These are phyloP conservation scores for Aspergillus sp. DNA, from an alignment of 2,329 filamentous ascomycete species.

Conservation along the genomic window DNA sequence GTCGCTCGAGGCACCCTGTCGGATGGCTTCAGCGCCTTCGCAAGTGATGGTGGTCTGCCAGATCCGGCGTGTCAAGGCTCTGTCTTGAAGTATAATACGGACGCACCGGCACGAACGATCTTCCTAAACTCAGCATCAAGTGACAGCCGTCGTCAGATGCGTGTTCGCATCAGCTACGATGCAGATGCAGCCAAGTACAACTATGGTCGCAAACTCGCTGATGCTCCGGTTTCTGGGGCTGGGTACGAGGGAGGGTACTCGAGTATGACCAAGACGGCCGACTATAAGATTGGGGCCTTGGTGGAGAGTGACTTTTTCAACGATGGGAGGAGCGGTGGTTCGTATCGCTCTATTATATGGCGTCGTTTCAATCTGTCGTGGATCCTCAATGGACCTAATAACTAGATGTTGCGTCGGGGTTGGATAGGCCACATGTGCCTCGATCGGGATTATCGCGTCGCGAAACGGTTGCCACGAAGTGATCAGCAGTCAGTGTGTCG, in stretches of 20 bases:
- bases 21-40: conserved; percentile 2
- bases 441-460: too few relatives aligned
- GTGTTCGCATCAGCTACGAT: conserved; percentile 7
- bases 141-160: conserved; percentile 5
- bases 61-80: conserved; percentile 9
- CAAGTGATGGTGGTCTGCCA: conserved; percentile 1
- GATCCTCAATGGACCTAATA: conserved; percentile 9
- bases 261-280: conserved; percentile 8
- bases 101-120: conserved; percentile 5
- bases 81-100: conserved; percentile 3
- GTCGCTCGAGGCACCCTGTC: conserved; percentile 1
- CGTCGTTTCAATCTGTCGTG: conserved; percentile 10
- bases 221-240: conserved; percentile 3
- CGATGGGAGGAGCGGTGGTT: not conserved
- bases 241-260: conserved; percentile 8
- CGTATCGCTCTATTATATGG: conserved; percentile 7
- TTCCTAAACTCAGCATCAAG: conserved; percentile 7
- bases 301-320: conserved; percentile 9
- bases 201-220: conserved; percentile 3
- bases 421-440: too few relatives aligned
- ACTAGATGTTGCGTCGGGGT: not conserved
- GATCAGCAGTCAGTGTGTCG: too few relatives aligned
- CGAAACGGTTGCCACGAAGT: too few relatives aligned
- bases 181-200: conserved; percentile 4
- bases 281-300: conserved; percentile 5